Percentiles rank a stretch among this genome's conserved stretches.
phyloP scores from a whole-genome alignment of 805 yeast species.

The Lachancea waltii region DNA sequence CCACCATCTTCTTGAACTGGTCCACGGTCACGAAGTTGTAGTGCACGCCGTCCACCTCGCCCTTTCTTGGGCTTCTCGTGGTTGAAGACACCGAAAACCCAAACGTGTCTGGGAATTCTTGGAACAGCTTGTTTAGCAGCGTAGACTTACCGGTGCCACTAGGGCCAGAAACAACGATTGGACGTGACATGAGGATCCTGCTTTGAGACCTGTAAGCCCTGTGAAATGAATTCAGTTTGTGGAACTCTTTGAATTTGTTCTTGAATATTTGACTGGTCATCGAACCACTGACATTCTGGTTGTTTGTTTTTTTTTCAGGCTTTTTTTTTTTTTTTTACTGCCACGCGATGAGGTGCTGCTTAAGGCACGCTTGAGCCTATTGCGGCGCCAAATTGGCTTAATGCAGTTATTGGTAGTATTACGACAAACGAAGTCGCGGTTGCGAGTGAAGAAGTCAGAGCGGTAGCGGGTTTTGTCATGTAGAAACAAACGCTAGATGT shows the following conservation, averaged over 20 bases:
- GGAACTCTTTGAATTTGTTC: neutral
- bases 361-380: neutral
- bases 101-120: constrained; percentile 81
- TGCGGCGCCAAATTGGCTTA: too few relatives aligned
- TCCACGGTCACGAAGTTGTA: constrained; percentile 83
- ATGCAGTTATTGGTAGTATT: too few relatives aligned
- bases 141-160: constrained; percentile 96
- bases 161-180: constrained; percentile 95
- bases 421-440: too few relatives aligned
- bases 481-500: too few relatives aligned
- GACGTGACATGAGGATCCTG: constrained; percentile 43
- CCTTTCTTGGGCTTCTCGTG: constrained; percentile 85
- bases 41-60: constrained; percentile 84
- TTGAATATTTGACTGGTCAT: neutral
- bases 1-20: constrained; percentile 70
- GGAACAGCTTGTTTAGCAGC: constrained; percentile 77
- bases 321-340: neutral
- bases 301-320: neutral
- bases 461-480: too few relatives aligned
- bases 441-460: too few relatives aligned
- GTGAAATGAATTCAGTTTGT: neutral
- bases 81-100: constrained; percentile 90
- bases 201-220: neutral
- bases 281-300: too few relatives aligned
- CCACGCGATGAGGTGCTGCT: neutral